Conservation (phyloP, 257 asterid species). For the Solanum megistacrolobum region DNA sequence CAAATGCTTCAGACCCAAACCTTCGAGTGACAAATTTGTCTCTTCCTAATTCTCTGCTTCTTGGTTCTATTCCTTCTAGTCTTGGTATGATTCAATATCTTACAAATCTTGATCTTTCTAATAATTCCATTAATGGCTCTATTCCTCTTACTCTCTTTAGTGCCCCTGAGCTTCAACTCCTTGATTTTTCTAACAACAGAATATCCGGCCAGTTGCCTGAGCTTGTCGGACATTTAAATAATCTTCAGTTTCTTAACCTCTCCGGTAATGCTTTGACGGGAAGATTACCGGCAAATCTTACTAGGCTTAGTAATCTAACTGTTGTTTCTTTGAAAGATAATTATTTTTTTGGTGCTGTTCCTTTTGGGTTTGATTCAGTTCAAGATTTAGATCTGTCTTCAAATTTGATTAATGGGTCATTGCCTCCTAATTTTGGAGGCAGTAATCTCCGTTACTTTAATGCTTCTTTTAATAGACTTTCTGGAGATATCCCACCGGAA, state of each 20-base stretch:
- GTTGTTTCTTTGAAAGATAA: conserved; percentile 53
- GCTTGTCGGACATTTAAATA: conserved; percentile 27
- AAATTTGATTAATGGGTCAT: conserved; percentile 60
- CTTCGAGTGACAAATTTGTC: conserved; percentile 55
- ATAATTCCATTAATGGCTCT: conserved; percentile 75
- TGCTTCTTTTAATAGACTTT: conserved; percentile 56
- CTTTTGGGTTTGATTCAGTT: conserved; percentile 47
- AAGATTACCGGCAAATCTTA: conserved; percentile 40
- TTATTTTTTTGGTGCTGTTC: conserved; percentile 54
- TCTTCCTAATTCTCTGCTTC: conserved; percentile 51
- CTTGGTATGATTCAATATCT: conserved; percentile 63
- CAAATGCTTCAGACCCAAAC: conserved; percentile 34
- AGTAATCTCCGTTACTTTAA: conserved; percentile 34
- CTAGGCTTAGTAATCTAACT: conserved; percentile 34
- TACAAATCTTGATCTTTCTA: conserved; percentile 48
- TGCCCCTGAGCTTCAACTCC: conserved; percentile 43
- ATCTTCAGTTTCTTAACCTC: conserved; percentile 52
- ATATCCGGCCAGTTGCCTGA: conserved; percentile 69
- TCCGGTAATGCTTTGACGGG: conserved; percentile 74
- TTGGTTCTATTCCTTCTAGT: conserved; percentile 52
- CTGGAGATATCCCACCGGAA: conserved; percentile 59
- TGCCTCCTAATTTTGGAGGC: conserved; percentile 64
- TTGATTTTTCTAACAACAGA: conserved; percentile 66
- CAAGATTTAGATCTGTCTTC: conserved; percentile 71
- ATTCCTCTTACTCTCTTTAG: conserved; percentile 54